Evolutionary conservation across 306 rosid species (phyloP), one percentile per base, ranked within the genome.

Genomic region (Psophocarpus tetragonolobus): DNA sequence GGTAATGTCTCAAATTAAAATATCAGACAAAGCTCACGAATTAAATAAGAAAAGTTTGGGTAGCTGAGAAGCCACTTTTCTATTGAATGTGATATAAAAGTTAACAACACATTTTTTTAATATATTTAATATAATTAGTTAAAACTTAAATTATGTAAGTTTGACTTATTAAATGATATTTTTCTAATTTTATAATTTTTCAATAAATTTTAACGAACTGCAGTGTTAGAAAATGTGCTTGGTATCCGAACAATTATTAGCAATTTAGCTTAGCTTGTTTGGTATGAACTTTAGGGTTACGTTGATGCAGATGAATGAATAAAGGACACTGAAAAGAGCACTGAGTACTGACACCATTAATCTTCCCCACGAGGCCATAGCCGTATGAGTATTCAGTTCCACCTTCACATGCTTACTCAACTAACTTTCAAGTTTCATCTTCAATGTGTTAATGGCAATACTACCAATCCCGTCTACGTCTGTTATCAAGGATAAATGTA

Each of bases 261-360:
- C 70, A 36, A 63, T 35, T 35, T 39, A 18, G 53, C 33, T 20
- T 13, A 20, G 30, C 10, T 20, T 4, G 1, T 18, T 38, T 20
- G 36, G 3, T 3, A 39, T 41, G 13, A 42, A 67, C 24, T 42
- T 68, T 6, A 38, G 24, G 33, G 33, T 66, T 20, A 39, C 29
- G 21, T 39, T 39, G n/a, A 13, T 39, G 21, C 29, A 10, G 13
- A 3, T 13, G 6, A 51, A 4, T 21, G 50, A 64, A 39, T 39
- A 39, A 39, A 21, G 20, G 36, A 66, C 54, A 23, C 35, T 39
- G 21, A 2, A 39, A 13, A 66, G 14, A 12, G 53, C 7, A 9
- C 63, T 48, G 70, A 64, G 53, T 13, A 9, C 63, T 48, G 70
- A 64, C 50, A 65, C 51, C 32, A 38, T 65, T 65, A 10, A 65